Conservation (phyloP, 495 filamentous ascomycete species). For the Penicillium arizonense region DNA sequence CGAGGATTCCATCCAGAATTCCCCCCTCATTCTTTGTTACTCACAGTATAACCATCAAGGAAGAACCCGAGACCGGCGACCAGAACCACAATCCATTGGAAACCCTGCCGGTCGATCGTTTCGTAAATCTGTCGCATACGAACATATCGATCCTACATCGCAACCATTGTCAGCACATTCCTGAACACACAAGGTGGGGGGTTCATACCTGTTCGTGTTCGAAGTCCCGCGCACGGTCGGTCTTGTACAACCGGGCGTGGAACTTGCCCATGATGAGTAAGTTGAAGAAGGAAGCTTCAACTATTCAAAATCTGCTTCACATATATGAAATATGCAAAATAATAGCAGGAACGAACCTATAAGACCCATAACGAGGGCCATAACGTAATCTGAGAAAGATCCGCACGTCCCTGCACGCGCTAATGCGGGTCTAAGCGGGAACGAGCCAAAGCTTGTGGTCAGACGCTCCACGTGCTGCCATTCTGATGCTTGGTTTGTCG, state of each 20-base stretch:
- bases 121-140: conserved; percentile 50
- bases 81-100: conserved; percentile 49
- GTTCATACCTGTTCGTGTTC: conserved; percentile 45
- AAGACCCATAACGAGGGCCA: not conserved
- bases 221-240: conserved; percentile 48
- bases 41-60: conserved; percentile 66
- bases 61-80: conserved; percentile 69
- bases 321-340: not conserved
- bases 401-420: conserved; percentile 1
- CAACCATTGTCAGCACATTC: not conserved
- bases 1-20: not conserved
- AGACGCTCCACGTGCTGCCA: conserved; percentile 20
- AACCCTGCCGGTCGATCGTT: conserved; percentile 47
- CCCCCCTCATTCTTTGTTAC: conserved; percentile 2
- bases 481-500: conserved; percentile 7
- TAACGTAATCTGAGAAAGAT: not conserved
- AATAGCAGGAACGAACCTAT: not conserved
- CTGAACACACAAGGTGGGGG: not conserved
- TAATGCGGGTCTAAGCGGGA: not conserved
- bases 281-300: not conserved
- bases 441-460: conserved; percentile 6
- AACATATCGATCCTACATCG: conserved; percentile 42
- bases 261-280: conserved; percentile 35
- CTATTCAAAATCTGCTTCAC: not conserved
- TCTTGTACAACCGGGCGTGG: conserved; percentile 43